Conservation (phyloP, 2,329 filamentous ascomycete species). For the Pseudocercospora macadamiae region DNA sequence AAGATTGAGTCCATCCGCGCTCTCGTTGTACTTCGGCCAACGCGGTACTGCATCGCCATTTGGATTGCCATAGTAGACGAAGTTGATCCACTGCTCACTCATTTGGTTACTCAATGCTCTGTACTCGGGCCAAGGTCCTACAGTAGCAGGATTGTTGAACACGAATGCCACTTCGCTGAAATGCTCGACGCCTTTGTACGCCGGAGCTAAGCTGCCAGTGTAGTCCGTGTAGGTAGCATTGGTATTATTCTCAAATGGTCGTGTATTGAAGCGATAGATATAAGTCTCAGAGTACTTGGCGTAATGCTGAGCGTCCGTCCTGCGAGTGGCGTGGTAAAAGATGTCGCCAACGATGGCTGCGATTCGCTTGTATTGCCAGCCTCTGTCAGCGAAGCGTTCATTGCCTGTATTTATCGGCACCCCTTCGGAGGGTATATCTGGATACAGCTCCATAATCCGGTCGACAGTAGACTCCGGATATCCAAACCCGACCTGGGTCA, state of each 20-base stretch:
- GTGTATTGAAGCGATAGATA: constrained; percentile 65
- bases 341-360: constrained; percentile 60
- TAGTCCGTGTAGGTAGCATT: constrained; percentile 13
- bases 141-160: constrained; percentile 21
- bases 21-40: constrained; percentile 24
- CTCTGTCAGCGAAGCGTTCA: constrained; percentile 43
- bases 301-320: constrained; percentile 57
- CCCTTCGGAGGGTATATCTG: constrained; percentile 53
- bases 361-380: constrained; percentile 55
- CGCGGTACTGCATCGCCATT: constrained; percentile 20
- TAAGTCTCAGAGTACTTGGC: constrained; percentile 56
- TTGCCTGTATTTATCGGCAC: constrained; percentile 49
- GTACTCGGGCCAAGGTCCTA: constrained; percentile 22
- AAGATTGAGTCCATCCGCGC: constrained; percentile 17
- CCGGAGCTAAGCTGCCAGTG: constrained; percentile 34
- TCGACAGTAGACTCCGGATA: constrained; percentile 25
- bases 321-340: constrained; percentile 59
- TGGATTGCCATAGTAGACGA: constrained; percentile 22
- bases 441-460: constrained; percentile 45
- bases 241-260: constrained; percentile 44
- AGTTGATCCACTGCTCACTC: constrained; percentile 27
- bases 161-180: constrained; percentile 56
- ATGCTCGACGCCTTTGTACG: constrained; percentile 54
- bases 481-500: constrained; percentile 23
- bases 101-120: constrained; percentile 22